These are phyloP conservation scores for Ophiostoma quercus DNA, from an alignment of 2,329 filamentous ascomycete species.

Conservation along the genomic window DNA sequence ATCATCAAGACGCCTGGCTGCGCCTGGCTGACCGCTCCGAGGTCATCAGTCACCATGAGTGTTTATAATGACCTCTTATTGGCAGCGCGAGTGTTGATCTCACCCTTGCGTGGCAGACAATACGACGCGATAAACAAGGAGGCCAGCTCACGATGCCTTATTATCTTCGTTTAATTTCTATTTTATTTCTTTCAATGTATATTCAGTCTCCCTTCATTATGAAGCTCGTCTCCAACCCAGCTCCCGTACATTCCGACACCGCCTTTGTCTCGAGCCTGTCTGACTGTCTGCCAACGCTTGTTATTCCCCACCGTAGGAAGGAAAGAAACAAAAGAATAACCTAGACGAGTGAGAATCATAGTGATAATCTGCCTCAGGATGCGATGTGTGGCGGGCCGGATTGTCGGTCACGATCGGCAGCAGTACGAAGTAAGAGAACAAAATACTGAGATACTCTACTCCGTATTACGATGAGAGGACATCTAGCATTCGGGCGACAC, in stretches of 20 bases:
- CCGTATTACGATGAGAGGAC: background rate
- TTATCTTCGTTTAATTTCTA: background rate
- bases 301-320: background rate
- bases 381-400: background rate
- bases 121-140: background rate
- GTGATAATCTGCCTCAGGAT: background rate
- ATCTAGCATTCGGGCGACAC: background rate
- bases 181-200: background rate
- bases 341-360: background rate
- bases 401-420: background rate
- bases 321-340: background rate
- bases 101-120: conserved; percentile 4
- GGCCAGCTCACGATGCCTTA: background rate
- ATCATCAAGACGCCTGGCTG: background rate
- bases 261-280: background rate
- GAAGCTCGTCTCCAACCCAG: background rate
- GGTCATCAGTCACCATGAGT: background rate
- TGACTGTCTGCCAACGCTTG: background rate
- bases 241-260: conserved; percentile 1
- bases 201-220: background rate
- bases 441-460: background rate
- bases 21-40: conserved; percentile 4
- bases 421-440: background rate
- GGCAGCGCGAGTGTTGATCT: background rate
- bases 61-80: background rate